Percentiles rank a stretch among this genome's conserved stretches.
phyloP scores from a whole-genome alignment of 2,329 filamentous ascomycete genomes.

The Hymenoscyphus salicellus region DNA sequence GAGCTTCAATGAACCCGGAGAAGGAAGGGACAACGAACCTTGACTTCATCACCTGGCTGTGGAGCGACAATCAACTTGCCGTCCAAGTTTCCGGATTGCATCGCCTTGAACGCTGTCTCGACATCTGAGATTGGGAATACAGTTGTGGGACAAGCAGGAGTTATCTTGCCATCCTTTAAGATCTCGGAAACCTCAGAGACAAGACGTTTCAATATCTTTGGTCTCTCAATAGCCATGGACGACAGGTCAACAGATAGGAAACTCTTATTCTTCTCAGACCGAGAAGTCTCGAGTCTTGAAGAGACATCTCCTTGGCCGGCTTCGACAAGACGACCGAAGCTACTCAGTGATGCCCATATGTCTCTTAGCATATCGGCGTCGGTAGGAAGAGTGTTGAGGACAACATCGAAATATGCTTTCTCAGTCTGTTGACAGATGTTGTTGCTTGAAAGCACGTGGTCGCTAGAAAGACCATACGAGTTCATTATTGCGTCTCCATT shows the following conservation, averaged over 20 bases:
- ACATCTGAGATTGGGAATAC: conserved; percentile 38
- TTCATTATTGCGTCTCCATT: conserved; percentile 28
- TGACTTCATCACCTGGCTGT: conserved; percentile 42
- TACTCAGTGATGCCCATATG: conserved; percentile 37
- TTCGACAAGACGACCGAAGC: conserved; percentile 42
- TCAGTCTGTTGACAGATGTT: conserved; percentile 26
- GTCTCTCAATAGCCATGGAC: conserved; percentile 43
- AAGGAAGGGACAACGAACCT: conserved; percentile 25
- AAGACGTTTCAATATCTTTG: conserved; percentile 41
- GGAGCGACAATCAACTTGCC: conserved; percentile 40
- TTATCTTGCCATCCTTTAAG: conserved; percentile 37
- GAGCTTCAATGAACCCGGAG: not conserved
- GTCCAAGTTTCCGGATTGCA: conserved; percentile 22
- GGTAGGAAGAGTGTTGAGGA: conserved; percentile 30
- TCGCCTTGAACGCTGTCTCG: conserved; percentile 27
- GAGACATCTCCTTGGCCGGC: conserved; percentile 36
- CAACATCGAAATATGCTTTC: conserved; percentile 32
- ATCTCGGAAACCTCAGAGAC: conserved; percentile 40
- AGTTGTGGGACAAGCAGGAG: conserved; percentile 39
- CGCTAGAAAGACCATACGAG: conserved; percentile 19
- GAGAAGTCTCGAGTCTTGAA: conserved; percentile 34
- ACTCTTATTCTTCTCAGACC: conserved; percentile 41
- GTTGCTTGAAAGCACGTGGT: conserved; percentile 22
- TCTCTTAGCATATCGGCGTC: conserved; percentile 28
- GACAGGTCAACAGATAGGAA: conserved; percentile 45